phyloP scores from a whole-genome alignment of 371 early-diverging fungal genomes.

The Fennellomyces sp. region DNA sequence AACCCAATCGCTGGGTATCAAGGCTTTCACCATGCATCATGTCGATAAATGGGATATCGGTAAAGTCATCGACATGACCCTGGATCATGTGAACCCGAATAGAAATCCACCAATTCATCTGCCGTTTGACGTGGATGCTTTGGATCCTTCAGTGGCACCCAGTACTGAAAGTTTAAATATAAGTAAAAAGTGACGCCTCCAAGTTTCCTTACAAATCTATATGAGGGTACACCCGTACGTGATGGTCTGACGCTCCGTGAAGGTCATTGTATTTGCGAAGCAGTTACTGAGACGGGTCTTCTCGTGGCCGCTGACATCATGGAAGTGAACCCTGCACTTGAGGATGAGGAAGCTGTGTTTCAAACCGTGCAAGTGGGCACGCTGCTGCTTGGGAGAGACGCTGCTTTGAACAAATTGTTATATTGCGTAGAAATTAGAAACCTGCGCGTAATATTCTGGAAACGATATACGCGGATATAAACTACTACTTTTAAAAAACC shows the following conservation, averaged over 20 bases:
- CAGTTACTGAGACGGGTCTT: conserved; percentile 84
- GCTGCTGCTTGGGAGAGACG: no score
- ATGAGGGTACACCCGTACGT: conserved; percentile 88
- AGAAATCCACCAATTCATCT: conserved; percentile 86
- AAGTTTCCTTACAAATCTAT: no score
- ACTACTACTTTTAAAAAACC: no score
- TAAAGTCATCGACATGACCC: conserved; percentile 89
- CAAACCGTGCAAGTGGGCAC: no score
- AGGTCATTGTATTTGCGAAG: conserved; percentile 91
- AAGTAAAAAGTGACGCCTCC: background rate
- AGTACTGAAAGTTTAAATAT: conserved; percentile 40
- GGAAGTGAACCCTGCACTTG: conserved; percentile 92
- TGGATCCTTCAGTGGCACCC: conserved; percentile 1
- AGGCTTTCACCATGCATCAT: conserved; percentile 96
- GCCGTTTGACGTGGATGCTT: conserved; percentile 16
- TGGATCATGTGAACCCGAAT: conserved; percentile 87
- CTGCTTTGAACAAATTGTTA: no score
- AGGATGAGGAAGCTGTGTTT: conserved; percentile 68
- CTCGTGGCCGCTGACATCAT: conserved; percentile 95
- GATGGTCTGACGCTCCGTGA: conserved; percentile 93
- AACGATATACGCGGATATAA: no score
- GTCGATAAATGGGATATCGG: conserved; percentile 96
- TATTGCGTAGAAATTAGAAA: no score
- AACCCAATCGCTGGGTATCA: conserved; percentile 76
- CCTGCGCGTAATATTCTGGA: no score